Evolutionary conservation across 1,284 basidiomycete genomes (phyloP).

Genomic region (Tetrapyrgos nigripes): DNA sequence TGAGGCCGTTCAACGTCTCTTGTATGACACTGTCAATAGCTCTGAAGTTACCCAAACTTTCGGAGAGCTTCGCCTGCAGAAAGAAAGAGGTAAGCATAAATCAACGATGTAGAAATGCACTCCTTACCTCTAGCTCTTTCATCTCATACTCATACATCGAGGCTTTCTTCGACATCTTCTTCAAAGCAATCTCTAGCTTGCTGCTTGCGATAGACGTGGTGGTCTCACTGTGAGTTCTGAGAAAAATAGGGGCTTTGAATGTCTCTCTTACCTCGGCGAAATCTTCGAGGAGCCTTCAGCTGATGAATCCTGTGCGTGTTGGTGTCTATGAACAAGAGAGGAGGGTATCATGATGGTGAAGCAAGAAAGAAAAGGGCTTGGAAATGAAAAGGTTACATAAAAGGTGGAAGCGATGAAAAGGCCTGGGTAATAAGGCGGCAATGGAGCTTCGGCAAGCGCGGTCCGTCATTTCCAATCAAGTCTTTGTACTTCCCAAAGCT

Average conservation of each 20-base stretch:
- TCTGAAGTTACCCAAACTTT: slow-evolving; percentile 73
- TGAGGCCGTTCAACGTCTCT: slow-evolving; percentile 62
- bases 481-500: too few relatives aligned
- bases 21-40: slow-evolving; percentile 71
- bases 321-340: background rate
- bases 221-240: background rate
- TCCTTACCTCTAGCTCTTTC: slow-evolving; percentile 68
- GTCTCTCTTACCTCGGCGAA: background rate
- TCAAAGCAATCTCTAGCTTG: slow-evolving; percentile 52
- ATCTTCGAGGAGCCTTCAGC: background rate
- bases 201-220: slow-evolving; percentile 25
- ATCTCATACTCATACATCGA: slow-evolving; percentile 65
- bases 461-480: too few relatives aligned
- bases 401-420: too few relatives aligned
- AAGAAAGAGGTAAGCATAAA: slow-evolving; percentile 23
- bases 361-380: slow-evolving; percentile 5
- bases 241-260: background rate
- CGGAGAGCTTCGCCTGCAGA: slow-evolving; percentile 62
- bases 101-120: background rate
- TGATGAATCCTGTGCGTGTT: background rate
- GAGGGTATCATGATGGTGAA: background rate
- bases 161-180: slow-evolving; percentile 56
- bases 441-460: too few relatives aligned
- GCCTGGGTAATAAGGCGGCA: too few relatives aligned
- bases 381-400: background rate